Conservation (phyloP, 441 rosid genomes). For the Aleurites moluccanus region DNA sequence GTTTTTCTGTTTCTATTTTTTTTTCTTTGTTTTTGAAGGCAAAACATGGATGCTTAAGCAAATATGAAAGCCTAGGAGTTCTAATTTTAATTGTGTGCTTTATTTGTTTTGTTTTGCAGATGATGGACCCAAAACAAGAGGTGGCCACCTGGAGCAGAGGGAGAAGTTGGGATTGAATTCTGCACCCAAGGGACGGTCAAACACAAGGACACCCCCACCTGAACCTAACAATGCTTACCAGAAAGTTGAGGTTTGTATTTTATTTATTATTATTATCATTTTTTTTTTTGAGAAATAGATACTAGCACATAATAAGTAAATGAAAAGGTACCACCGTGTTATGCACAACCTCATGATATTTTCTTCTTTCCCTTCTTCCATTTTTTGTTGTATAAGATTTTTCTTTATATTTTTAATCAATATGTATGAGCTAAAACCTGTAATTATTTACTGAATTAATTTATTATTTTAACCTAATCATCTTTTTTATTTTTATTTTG, state of each 20-base stretch:
- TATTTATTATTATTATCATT: no score
- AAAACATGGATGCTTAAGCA: neutral
- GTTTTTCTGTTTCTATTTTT: no score
- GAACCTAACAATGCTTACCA: conserved; percentile 52
- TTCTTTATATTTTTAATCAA: neutral
- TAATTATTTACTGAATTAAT: neutral
- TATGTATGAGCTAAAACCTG: neutral
- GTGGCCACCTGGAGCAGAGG: conserved; percentile 52
- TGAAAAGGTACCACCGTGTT: neutral
- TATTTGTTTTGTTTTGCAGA: conserved; percentile 33
- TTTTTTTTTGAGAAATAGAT: neutral
- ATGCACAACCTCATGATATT: neutral
- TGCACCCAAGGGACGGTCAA: conserved; percentile 40
- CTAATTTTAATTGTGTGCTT: neutral
- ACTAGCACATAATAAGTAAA: neutral
- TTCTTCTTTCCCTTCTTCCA: neutral
- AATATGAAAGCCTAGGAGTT: conserved; percentile 1
- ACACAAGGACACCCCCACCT: conserved; percentile 29
- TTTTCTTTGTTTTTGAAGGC: no score
- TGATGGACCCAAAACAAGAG: conserved; percentile 41
- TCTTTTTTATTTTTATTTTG: conserved; percentile 5
- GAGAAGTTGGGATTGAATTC: conserved; percentile 59
- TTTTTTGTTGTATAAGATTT: no score
- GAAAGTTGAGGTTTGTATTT: conserved; percentile 63
- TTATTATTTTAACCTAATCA: neutral